Conservation (phyloP, 495 filamentous ascomycete species). For the Penicillium pancosmium region DNA sequence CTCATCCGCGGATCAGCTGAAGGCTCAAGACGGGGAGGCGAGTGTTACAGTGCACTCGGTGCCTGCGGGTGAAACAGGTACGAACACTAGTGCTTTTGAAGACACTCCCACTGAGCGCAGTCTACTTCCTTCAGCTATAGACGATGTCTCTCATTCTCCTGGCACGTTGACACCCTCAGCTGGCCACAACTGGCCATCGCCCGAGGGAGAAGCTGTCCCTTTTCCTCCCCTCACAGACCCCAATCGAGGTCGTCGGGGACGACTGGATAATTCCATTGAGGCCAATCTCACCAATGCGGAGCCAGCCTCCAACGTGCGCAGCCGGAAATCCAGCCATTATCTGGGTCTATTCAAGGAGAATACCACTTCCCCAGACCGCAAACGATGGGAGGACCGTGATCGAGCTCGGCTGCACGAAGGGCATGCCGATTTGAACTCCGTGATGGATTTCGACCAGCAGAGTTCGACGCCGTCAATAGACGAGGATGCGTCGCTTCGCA, state of each 20-base stretch:
- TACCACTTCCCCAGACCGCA: constrained; percentile 57
- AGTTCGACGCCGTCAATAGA: constrained; percentile 12
- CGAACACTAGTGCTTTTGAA: constrained; percentile 20
- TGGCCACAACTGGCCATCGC: constrained; percentile 21
- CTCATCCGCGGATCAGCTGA: constrained; percentile 30
- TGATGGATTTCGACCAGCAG: constrained; percentile 14
- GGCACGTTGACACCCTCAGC: constrained; percentile 24
- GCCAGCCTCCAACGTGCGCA: constrained; percentile 71
- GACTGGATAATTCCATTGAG: constrained; percentile 81
- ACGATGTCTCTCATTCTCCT: constrained; percentile 28
- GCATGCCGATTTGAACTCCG: constrained; percentile 10
- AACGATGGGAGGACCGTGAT: constrained; percentile 38
- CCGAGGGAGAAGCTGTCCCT: constrained; percentile 23
- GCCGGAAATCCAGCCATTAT: constrained; percentile 92
- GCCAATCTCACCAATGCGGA: constrained; percentile 78
- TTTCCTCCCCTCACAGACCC: constrained; percentile 30
- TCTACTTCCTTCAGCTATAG: constrained; percentile 37
- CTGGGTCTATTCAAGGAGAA: constrained; percentile 93
- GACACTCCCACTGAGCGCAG: constrained; percentile 29
- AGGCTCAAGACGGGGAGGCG: constrained; percentile 24
- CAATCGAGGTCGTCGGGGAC: constrained; percentile 46
- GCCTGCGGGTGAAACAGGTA: constrained; percentile 29
- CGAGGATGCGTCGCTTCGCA: constrained; percentile 26
- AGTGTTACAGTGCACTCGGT: constrained; percentile 17
- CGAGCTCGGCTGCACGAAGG: constrained; percentile 35